A percentile compares a stretch with the other conserved stretches of the same genome.
These are phyloP conservation scores for Trypanosoma brucei DNA, from an alignment of 208 protist genomes.

Conservation along the genomic window DNA sequence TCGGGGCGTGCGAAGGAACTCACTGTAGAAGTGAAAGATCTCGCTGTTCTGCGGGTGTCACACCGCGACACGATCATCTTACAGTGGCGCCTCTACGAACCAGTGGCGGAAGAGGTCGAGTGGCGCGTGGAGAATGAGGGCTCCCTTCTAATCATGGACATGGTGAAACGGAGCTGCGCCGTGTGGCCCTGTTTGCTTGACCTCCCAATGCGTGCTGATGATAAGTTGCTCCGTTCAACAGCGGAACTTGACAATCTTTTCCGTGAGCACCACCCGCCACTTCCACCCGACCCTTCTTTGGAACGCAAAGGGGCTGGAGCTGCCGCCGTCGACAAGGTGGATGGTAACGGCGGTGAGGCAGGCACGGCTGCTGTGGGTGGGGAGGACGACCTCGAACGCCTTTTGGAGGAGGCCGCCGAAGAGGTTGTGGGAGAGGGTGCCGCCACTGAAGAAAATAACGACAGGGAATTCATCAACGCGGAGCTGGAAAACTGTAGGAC, in stretches of 20 bases:
- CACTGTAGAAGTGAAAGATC: slow-evolving; percentile 77
- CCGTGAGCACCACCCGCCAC: slow-evolving; percentile 45
- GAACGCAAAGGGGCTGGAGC: neutral
- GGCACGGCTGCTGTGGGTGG: slow-evolving; percentile 2
- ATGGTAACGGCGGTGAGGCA: slow-evolving; percentile 19
- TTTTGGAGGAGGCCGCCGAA: slow-evolving; percentile 74
- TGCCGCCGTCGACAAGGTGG: slow-evolving; percentile 18
- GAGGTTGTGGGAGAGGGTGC: slow-evolving; percentile 31
- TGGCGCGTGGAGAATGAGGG: slow-evolving; percentile 72
- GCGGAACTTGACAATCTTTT: slow-evolving; percentile 72
- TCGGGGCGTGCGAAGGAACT: slow-evolving; percentile 67
- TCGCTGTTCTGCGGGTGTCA: slow-evolving; percentile 62
- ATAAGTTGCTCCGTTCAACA: slow-evolving; percentile 40
- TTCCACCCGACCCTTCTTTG: slow-evolving; percentile 29
- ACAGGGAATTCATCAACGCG: slow-evolving; percentile 55
- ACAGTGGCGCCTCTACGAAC: slow-evolving; percentile 81
- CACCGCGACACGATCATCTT: slow-evolving; percentile 56
- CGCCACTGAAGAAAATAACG: slow-evolving; percentile 19
- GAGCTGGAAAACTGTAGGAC: slow-evolving; percentile 70
- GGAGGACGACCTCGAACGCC: slow-evolving; percentile 67
- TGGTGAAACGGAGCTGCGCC: slow-evolving; percentile 52
- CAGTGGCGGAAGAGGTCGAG: slow-evolving; percentile 71
- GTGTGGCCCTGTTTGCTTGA: slow-evolving; percentile 78
- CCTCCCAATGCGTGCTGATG: slow-evolving; percentile 58
- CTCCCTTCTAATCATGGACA: slow-evolving; percentile 53